A percentile compares a stretch with the other conserved stretches of the same genome.
phyloP scores from a whole-genome alignment of 371 early-diverging fungal species.

The Sanchytrium tribonematis region DNA sequence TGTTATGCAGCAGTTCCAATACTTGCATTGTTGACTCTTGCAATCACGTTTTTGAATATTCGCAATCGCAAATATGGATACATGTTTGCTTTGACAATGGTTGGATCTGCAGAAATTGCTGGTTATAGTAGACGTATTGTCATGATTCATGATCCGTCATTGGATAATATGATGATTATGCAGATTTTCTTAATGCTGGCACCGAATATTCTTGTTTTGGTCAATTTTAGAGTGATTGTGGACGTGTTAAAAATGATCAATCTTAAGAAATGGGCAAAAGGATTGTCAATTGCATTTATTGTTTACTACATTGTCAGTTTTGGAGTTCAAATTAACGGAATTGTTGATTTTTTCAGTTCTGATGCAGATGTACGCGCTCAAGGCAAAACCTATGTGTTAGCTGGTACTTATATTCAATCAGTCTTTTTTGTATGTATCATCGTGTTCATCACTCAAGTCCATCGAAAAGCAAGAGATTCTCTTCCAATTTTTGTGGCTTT shows the following conservation, averaged over 20 bases:
- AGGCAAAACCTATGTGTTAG: background rate
- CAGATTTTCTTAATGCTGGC: background rate
- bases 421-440: background rate
- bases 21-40: background rate
- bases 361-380: background rate
- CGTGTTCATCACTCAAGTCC: background rate
- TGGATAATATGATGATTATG: background rate
- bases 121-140: background rate
- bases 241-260: background rate
- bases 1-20: background rate
- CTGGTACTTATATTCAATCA: background rate
- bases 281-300: background rate
- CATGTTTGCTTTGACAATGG: background rate
- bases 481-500: background rate
- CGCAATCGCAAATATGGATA: background rate
- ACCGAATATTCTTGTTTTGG: background rate
- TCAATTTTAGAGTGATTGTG: background rate
- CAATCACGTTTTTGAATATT: background rate
- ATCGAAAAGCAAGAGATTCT: background rate
- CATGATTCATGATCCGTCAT: background rate
- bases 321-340: background rate
- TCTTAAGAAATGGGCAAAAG: background rate
- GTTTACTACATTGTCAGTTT: background rate
- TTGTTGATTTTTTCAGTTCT: background rate
- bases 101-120: background rate